Evolutionary conservation across 345 rosid genomes (phyloP).

Genomic region (Acer negundo): DNA sequence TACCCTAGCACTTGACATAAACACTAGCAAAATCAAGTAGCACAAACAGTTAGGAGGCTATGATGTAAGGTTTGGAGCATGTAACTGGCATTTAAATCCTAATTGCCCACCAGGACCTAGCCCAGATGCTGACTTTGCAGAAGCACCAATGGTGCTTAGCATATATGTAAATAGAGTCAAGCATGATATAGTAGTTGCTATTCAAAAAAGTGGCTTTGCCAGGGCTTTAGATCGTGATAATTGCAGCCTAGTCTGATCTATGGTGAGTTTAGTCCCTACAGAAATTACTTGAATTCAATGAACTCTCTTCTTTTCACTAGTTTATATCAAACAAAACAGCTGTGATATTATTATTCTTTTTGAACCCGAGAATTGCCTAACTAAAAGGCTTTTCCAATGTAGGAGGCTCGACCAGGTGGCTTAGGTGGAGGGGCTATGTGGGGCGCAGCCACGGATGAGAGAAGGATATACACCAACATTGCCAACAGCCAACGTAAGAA

Average conservation of each 20-base stretch:
- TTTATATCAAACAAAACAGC: too few relatives aligned
- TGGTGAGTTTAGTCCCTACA: slow-evolving; percentile 17
- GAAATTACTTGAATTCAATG: too few relatives aligned
- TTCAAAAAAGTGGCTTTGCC: slow-evolving; percentile 39
- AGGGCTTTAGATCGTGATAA: slow-evolving; percentile 29
- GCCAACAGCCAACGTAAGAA: slow-evolving; percentile 16
- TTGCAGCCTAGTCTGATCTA: slow-evolving; percentile 31
- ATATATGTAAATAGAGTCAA: slow-evolving; percentile 4
- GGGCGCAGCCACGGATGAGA: slow-evolving; percentile 35
- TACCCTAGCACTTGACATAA: slow-evolving; percentile 26
- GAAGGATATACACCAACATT: slow-evolving; percentile 31
- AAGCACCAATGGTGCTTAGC: slow-evolving; percentile 34
- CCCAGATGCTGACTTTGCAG: slow-evolving; percentile 36
- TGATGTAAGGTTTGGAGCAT: slow-evolving; percentile 36
- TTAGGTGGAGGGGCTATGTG: slow-evolving; percentile 26
- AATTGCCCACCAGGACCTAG: slow-evolving; percentile 34
- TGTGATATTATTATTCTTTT: background rate
- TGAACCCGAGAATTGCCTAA: too few relatives aligned
- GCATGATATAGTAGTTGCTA: slow-evolving; percentile 28
- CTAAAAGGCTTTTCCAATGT: background rate
- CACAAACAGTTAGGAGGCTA: slow-evolving; percentile 31
- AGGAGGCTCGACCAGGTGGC: slow-evolving; percentile 34
- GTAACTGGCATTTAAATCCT: slow-evolving; percentile 16
- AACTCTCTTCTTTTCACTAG: too few relatives aligned
- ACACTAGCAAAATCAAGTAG: slow-evolving; percentile 25